Evolutionary conservation across 805 yeast genomes (phyloP), one percentile per base, ranked within the genome.

Genomic region (Yarrowia sp.): DNA sequence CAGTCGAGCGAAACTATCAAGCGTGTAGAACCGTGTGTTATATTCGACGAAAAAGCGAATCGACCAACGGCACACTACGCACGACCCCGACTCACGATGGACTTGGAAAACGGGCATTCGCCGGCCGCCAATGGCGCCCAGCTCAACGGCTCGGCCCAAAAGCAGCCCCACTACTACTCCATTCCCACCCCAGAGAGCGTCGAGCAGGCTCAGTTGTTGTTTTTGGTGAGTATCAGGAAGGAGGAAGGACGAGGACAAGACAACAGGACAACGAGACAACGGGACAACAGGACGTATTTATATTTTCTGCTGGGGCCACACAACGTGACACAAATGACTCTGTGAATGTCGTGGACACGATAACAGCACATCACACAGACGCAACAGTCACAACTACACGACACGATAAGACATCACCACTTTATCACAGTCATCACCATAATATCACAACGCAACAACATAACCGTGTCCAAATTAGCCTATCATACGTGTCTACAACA

Each of bases 61-160:
- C 65, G 12, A 12, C 12, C 45, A 11, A 40, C 45, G 32, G 32
- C 32, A 43, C 52, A 43, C 40, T 9, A 38, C 52, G 16, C 65
- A 16, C 14, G 16, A 35, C 65, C 38, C 26, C 9, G 19, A 32
- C 32, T 26, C 16, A 35, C n/a, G 14, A 59, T 59, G 61, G 70
- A 69, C 32, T 53, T 70, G 43, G 64, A 55, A 46, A 46, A 66
- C 73, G 71, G 55, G 70, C 70, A 50, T 69, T 71, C 48, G 68
- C 74, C 19, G 70, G 73, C 32, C 9, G 35, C 53, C 69, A 53
- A 67, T 56, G 66, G 69, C 48, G 53, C 41, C 16, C 15, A 16
- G 16, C 36, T 63, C 45, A 63, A 67, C 59, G 67, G 65, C 55
- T 32, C 67, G n/a, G 40, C 59, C 26, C 46, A 67, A 35, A 42